A percentile compares a stretch with the other conserved stretches of the same genome.
These are phyloP conservation scores for Balamuthia mandrillaris DNA, from an alignment of 208 protist genomes.

Conservation along the genomic window DNA sequence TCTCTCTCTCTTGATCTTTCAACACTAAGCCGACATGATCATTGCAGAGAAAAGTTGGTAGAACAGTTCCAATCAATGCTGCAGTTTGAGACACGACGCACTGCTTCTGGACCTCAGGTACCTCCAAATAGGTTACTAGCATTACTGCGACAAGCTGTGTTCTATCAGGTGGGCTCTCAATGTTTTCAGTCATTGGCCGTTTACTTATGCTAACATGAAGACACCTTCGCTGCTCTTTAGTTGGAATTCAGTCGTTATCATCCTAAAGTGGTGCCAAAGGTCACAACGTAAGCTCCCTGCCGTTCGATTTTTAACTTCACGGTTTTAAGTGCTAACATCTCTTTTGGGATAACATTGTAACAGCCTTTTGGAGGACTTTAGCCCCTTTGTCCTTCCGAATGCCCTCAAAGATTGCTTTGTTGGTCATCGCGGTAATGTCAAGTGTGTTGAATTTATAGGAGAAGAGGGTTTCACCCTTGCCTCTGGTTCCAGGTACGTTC, in stretches of 20 bases:
- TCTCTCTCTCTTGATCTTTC: neutral
- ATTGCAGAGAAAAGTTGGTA: constrained; percentile 48
- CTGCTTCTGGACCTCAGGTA: neutral
- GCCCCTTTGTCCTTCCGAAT: constrained; percentile 65
- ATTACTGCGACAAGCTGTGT: constrained; percentile 66
- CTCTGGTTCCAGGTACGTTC: constrained; percentile 47
- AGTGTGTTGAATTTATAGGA: constrained; percentile 70
- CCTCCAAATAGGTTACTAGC: constrained; percentile 36
- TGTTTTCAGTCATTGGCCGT: too few relatives aligned
- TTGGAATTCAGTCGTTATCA: constrained; percentile 70
- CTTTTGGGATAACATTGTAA: neutral
- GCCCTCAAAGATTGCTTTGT: constrained; percentile 30
- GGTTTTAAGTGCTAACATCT: neutral
- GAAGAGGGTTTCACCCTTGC: constrained; percentile 46
- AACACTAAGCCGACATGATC: neutral
- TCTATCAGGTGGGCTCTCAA: constrained; percentile 70
- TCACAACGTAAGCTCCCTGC: constrained; percentile 44
- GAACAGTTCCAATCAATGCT: constrained; percentile 65
- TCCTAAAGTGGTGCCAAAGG: constrained; percentile 65
- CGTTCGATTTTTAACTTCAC: neutral
- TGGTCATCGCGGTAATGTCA: constrained; percentile 70
- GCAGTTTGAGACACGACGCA: constrained; percentile 40
- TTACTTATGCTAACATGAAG: too few relatives aligned
- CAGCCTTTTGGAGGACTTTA: constrained; percentile 65
- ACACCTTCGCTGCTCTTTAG: too few relatives aligned